A percentile compares a stretch with the other conserved stretches of the same genome.
Evolutionary conservation across 2,329 filamentous ascomycete genomes (phyloP).

Genomic region (Alternaria dauci): DNA sequence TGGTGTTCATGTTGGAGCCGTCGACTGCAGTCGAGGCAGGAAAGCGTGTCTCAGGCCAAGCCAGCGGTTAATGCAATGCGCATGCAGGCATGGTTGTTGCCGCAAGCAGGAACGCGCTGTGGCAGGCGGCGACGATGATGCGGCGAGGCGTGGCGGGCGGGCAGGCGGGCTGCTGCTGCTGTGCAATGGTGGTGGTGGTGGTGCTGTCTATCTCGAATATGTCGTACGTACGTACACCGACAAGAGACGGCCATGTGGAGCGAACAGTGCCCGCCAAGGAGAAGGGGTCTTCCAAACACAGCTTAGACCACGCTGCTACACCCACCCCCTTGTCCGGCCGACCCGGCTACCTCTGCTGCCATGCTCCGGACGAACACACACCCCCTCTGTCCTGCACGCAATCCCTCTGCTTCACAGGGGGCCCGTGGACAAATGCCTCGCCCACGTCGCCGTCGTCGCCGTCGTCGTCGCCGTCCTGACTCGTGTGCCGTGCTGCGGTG

Average conservation of each 20-base stretch:
- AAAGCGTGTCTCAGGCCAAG: slow-evolving; percentile 43
- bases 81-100: slow-evolving; percentile 41
- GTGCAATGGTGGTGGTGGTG: slow-evolving; percentile 10
- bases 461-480: too few relatives aligned
- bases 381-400: neutral
- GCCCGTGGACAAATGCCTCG: too few relatives aligned
- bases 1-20: slow-evolving; percentile 35
- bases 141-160: slow-evolving; percentile 6
- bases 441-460: neutral
- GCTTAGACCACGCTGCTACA: neutral
- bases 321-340: neutral
- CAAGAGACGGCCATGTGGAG: slow-evolving; percentile 7
- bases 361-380: neutral
- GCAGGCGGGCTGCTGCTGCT: slow-evolving; percentile 1
- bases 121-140: slow-evolving; percentile 10
- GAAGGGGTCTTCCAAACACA: slow-evolving; percentile 11
- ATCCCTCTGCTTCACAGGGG: neutral
- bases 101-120: slow-evolving; percentile 37
- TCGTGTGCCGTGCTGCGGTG: neutral
- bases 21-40: slow-evolving; percentile 2
- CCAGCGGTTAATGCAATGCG: slow-evolving; percentile 32
- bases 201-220: slow-evolving; percentile 7
- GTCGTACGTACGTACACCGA: neutral
- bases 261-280: slow-evolving; percentile 10
- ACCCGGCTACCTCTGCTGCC: neutral